Evolutionary conservation across 2,329 filamentous ascomycete genomes (phyloP).

Genomic region (Sclerotinia subarctica): DNA sequence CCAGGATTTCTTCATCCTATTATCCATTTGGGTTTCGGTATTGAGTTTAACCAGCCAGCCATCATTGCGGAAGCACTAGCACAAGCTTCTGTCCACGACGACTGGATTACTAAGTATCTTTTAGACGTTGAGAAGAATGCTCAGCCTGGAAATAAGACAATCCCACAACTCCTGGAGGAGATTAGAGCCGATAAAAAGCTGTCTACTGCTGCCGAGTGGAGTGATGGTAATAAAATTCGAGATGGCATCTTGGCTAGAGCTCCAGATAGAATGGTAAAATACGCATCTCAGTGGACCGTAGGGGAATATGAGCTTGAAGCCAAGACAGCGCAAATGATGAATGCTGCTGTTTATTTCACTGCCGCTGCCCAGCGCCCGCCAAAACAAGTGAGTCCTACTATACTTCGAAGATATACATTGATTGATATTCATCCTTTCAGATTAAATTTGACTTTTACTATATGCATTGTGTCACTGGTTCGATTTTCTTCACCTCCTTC

Average conservation of each 20-base stretch:
- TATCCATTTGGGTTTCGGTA: slow-evolving; percentile 80
- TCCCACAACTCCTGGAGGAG: slow-evolving; percentile 61
- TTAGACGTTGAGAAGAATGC: slow-evolving; percentile 50
- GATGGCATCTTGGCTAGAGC: slow-evolving; percentile 67
- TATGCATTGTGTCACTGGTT: slow-evolving; percentile 72
- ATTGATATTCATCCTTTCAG: slow-evolving; percentile 2
- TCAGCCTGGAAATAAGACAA: slow-evolving; percentile 41
- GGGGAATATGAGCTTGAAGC: slow-evolving; percentile 48
- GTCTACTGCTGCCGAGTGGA: slow-evolving; percentile 47
- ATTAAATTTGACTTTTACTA: slow-evolving; percentile 80
- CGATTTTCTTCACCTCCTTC: slow-evolving; percentile 71
- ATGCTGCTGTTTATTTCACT: slow-evolving; percentile 53
- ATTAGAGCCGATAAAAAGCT: slow-evolving; percentile 57
- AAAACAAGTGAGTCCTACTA: slow-evolving; percentile 44
- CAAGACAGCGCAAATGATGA: slow-evolving; percentile 66
- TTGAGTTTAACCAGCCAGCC: slow-evolving; percentile 79
- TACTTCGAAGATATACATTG: not conserved
- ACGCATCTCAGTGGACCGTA: slow-evolving; percentile 59
- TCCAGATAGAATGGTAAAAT: slow-evolving; percentile 57
- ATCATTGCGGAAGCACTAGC: slow-evolving; percentile 79
- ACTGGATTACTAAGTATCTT: slow-evolving; percentile 54
- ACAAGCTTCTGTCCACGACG: slow-evolving; percentile 66
- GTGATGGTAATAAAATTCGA: slow-evolving; percentile 60
- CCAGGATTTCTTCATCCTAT: slow-evolving; percentile 71
- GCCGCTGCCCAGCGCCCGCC: slow-evolving; percentile 56